These are phyloP conservation scores for Dichotomopilus funicola DNA, from an alignment of 2,329 filamentous ascomycete species.

Conservation along the genomic window DNA sequence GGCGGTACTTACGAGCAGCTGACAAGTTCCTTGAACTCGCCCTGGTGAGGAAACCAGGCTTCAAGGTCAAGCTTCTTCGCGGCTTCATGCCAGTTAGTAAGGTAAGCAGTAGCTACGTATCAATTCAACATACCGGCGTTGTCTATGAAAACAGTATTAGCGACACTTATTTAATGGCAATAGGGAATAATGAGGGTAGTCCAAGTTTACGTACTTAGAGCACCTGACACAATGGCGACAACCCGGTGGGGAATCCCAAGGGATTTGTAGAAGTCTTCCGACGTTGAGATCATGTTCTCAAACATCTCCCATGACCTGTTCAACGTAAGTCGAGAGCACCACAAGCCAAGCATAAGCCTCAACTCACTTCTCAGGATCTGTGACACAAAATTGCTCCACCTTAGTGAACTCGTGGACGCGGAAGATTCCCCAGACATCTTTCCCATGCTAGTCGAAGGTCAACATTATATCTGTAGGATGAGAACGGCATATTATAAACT, in stretches of 20 bases:
- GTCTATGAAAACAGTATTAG: conserved; percentile 33
- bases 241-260: conserved; percentile 85
- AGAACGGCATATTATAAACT: neutral
- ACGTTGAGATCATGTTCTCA: conserved; percentile 83
- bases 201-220: conserved; percentile 49
- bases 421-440: conserved; percentile 92
- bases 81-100: conserved; percentile 19
- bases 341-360: conserved; percentile 14
- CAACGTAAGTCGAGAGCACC: conserved; percentile 62
- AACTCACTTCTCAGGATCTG: conserved; percentile 47
- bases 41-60: conserved; percentile 90
- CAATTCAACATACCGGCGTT: conserved; percentile 47
- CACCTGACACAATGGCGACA: conserved; percentile 91
- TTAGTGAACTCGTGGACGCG: conserved; percentile 98
- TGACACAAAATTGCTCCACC: conserved; percentile 48
- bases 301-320: conserved; percentile 80
- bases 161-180: neutral
- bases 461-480: neutral
- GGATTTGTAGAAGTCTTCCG: conserved; percentile 92
- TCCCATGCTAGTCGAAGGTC: conserved; percentile 45
- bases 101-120: neutral
- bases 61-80: conserved; percentile 95
- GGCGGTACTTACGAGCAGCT: conserved; percentile 59
- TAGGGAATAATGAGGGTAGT: too few species aligned
- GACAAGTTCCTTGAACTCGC: conserved; percentile 97